These are phyloP conservation scores for Saccharata proteae DNA, from an alignment of 2,329 filamentous ascomycete species.

Conservation along the genomic window DNA sequence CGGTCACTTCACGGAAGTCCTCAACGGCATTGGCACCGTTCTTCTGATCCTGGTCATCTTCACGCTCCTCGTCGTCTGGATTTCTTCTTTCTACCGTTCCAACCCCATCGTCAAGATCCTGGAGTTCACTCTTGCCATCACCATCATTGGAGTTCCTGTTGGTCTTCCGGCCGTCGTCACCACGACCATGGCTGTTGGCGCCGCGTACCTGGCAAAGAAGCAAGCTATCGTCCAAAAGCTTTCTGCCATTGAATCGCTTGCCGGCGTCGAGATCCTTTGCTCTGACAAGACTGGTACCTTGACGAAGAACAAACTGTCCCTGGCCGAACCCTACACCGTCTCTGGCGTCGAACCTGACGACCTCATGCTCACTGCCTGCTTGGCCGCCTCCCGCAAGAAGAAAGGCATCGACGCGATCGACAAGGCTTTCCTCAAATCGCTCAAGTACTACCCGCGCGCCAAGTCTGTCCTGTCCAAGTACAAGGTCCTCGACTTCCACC, in stretches of 20 bases:
- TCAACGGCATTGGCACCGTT: constrained; percentile 75
- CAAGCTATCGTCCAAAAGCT: constrained; percentile 90
- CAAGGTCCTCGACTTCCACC: constrained; percentile 72
- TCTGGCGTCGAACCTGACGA: constrained; percentile 73
- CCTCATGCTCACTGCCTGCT: constrained; percentile 82
- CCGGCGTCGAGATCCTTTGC: constrained; percentile 87
- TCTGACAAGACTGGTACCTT: constrained; percentile 90
- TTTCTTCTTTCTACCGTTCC: constrained; percentile 78
- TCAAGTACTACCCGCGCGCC: constrained; percentile 70
- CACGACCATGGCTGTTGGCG: constrained; percentile 89
- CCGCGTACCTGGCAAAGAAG: constrained; percentile 83
- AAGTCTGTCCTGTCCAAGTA: constrained; percentile 73
- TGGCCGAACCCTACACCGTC: constrained; percentile 74
- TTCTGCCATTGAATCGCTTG: constrained; percentile 80
- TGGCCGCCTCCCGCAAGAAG: constrained; percentile 86
- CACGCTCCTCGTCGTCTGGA: constrained; percentile 73
- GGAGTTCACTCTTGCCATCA: constrained; percentile 76
- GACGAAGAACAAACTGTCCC: constrained; percentile 87
- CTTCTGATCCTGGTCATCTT: constrained; percentile 70
- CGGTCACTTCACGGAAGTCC: constrained; percentile 84
- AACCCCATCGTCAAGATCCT: constrained; percentile 70
- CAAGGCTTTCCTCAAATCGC: constrained; percentile 83
- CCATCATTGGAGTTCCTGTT: constrained; percentile 84
- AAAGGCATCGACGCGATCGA: constrained; percentile 93
- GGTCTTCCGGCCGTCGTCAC: constrained; percentile 89